A percentile compares a stretch with the other conserved stretches of the same genome.
phyloP scores from a whole-genome alignment of 1,284 basidiomycete genomes.

The Ganoderma multipileum region DNA sequence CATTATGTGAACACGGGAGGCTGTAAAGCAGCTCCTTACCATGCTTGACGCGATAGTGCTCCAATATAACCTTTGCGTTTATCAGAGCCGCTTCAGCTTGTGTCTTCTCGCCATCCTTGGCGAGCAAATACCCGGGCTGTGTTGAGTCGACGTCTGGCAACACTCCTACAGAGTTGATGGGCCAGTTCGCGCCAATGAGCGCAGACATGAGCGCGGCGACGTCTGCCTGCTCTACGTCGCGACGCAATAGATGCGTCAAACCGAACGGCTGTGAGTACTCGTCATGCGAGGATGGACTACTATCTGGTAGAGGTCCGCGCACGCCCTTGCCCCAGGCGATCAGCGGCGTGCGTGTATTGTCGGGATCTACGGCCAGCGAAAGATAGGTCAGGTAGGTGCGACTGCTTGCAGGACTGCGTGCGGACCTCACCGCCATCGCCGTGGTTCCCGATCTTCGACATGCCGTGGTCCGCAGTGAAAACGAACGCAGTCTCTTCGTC shows the following conservation, averaged over 20 bases:
- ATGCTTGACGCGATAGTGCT: conserved; percentile 85
- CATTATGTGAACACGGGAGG: not conserved
- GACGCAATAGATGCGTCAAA: conserved; percentile 60
- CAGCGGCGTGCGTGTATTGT: conserved; percentile 87
- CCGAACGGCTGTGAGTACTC: conserved; percentile 72
- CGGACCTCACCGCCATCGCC: conserved; percentile 77
- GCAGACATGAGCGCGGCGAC: conserved; percentile 82
- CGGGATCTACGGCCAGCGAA: conserved; percentile 65
- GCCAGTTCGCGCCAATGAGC: conserved; percentile 75
- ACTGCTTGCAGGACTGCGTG: not conserved
- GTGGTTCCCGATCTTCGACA: conserved; percentile 90
- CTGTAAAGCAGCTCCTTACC: conserved; percentile 50
- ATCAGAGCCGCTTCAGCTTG: conserved; percentile 68
- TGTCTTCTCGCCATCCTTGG: conserved; percentile 44
- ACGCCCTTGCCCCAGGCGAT: conserved; percentile 87
- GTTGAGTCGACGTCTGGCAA: conserved; percentile 70
- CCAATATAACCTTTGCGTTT: conserved; percentile 79
- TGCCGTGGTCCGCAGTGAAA: conserved; percentile 92
- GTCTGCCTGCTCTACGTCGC: conserved; percentile 88
- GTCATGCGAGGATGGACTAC: conserved; percentile 66
- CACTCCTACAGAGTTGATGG: conserved; percentile 80
- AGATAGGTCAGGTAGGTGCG: conserved; percentile 4
- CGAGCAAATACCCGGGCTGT: conserved; percentile 59
- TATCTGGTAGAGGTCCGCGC: conserved; percentile 67
- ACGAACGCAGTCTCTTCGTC: conserved; percentile 80